Evolutionary conservation across 2,329 filamentous ascomycete species (phyloP).

Genomic region (Colletotrichum camelliae): DNA sequence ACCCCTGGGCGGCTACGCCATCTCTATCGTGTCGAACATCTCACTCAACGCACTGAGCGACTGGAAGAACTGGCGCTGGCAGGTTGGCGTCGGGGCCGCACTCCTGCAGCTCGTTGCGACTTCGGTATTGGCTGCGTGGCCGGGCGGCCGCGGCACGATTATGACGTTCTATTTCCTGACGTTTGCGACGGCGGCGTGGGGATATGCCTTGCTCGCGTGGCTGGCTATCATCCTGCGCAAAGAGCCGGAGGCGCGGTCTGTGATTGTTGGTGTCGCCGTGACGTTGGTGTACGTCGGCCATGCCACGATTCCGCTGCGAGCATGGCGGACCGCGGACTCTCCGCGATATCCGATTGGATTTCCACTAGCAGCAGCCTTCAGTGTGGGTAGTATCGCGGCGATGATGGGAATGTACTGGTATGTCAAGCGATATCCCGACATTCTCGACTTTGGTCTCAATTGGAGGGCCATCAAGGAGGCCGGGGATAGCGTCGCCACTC

Average conservation of each 20-base stretch:
- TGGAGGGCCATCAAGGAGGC: not conserved
- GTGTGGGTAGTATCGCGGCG: constrained; percentile 31
- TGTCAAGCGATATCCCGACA: constrained; percentile 23
- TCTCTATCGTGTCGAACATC: constrained; percentile 30
- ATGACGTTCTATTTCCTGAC: constrained; percentile 40
- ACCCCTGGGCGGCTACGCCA: constrained; percentile 28
- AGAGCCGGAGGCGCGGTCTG: constrained; percentile 35
- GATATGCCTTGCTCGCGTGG: constrained; percentile 34
- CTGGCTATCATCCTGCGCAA: constrained; percentile 32
- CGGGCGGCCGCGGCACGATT: constrained; percentile 31
- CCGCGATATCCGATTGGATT: constrained; percentile 41
- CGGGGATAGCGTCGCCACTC: not conserved
- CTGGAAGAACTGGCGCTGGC: constrained; percentile 43
- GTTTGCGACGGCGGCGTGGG: constrained; percentile 37
- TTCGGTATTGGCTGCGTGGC: constrained; percentile 35
- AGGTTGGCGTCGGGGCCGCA: constrained; percentile 33
- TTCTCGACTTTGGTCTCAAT: constrained; percentile 13
- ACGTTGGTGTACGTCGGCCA: constrained; percentile 41
- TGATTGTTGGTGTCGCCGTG: constrained; percentile 39
- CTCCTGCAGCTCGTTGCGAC: constrained; percentile 33
- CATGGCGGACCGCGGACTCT: constrained; percentile 36
- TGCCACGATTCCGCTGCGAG: constrained; percentile 40
- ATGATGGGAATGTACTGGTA: constrained; percentile 37
- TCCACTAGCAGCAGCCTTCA: constrained; percentile 36
- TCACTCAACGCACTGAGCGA: constrained; percentile 35